Base-by-base conservation (phyloP, 2,329 filamentous ascomycete species). In the Aspergillus fijiensis region DNA sequence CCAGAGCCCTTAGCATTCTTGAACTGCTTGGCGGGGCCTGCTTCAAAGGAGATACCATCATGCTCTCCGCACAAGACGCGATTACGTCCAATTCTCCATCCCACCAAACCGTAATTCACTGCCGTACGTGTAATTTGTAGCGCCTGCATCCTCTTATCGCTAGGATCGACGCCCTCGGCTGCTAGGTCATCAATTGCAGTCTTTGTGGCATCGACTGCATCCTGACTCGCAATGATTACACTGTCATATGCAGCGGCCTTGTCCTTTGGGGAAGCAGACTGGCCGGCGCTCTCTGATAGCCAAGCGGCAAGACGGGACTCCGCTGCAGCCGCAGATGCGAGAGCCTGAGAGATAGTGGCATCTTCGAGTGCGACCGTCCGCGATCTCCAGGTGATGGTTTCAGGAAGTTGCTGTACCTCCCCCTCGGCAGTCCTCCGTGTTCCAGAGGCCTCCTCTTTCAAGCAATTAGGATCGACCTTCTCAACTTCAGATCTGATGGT, bases 21-120 rank as follows among this genome's bases (percentile, higher is more conserved):
- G 39, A 80, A 73, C 63, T 85, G 84, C 63, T 80, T 81, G 21
- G 70, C 68, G 49, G 66, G 66, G 49, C 80, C 76, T 14, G 77
- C 64, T 29, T 80, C 76, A 60, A 87, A 81, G 1, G 83, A 75
- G 16, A 91, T 84, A 3, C 94, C 94, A 68, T 98, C 94, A 57
- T 89, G 83, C 6, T 85, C 80, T n/a, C 94, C 93, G 55, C 92
- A 91, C 63, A 99, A 80, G 0, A 96, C 89, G 57, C 95, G 85
- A 76, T 99, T 98, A 51, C 95, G 88, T 27, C 94, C 94, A 64
- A 98, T 91, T 74, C 95, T 86, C 93, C 93, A 98, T 71, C 91
- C 93, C 59, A 99, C 89, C 76, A 97, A 87, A 66, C 91, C 91
- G 74, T 96, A 98, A 76, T 95, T 96, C 59, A 98, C 91, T 1